A percentile compares a stretch with the other conserved stretches of the same genome.
These are phyloP conservation scores for Lotmaria passim DNA, from an alignment of 208 protist species.

Conservation along the genomic window DNA sequence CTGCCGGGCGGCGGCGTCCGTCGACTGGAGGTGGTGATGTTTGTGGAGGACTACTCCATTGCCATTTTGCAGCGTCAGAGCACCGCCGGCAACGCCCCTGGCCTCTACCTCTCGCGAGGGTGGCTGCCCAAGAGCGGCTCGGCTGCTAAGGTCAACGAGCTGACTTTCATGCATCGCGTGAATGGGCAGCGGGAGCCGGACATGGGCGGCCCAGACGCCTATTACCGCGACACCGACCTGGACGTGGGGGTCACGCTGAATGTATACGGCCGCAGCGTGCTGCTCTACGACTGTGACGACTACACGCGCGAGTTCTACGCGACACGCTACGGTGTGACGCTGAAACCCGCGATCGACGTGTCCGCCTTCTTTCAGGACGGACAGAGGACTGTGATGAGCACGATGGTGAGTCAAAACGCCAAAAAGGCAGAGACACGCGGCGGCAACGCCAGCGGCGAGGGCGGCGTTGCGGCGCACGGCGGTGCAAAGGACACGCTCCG, in stretches of 20 bases:
- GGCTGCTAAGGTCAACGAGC: conserved; percentile 71
- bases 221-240: conserved; percentile 88
- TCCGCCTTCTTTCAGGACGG: conserved; percentile 40
- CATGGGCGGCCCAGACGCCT: conserved; percentile 62
- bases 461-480: not conserved
- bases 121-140: conserved; percentile 85
- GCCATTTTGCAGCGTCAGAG: conserved; percentile 92
- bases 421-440: conserved; percentile 21
- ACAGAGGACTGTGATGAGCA: conserved; percentile 41
- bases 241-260: conserved; percentile 81
- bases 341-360: conserved; percentile 60
- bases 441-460: conserved; percentile 3
- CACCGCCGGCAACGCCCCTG: conserved; percentile 89
- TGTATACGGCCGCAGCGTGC: conserved; percentile 78
- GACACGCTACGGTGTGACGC: conserved; percentile 57
- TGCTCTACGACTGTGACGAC: conserved; percentile 95
- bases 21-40: conserved; percentile 94
- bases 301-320: conserved; percentile 93
- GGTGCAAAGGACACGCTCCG: conserved; percentile 63
- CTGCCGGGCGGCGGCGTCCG: conserved; percentile 74
- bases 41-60: conserved; percentile 95
- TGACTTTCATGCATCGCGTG: conserved; percentile 84
- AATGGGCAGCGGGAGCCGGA: conserved; percentile 83
- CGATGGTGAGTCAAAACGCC: conserved; percentile 16
- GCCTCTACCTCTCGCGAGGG: conserved; percentile 85